These are phyloP conservation scores for Leccinum pachyderme DNA, from an alignment of 1,284 basidiomycete genomes.

Conservation along the genomic window DNA sequence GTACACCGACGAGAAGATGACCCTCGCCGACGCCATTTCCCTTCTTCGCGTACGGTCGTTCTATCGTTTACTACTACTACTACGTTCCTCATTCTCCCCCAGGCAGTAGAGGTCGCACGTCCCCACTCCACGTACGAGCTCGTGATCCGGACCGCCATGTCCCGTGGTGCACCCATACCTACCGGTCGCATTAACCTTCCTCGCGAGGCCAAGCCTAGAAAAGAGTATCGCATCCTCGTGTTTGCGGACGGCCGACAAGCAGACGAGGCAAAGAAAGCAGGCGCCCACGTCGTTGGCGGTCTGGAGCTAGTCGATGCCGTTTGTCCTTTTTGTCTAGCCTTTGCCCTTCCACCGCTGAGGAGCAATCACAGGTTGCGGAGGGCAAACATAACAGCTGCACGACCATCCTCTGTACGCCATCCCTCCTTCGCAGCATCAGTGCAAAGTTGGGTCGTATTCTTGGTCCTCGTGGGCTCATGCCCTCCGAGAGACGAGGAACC, in stretches of 20 bases:
- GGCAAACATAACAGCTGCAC: constrained; percentile 66
- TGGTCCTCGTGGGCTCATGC: constrained; percentile 95
- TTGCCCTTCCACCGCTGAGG: constrained; percentile 9
- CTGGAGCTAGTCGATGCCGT: constrained; percentile 81
- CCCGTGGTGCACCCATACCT: constrained; percentile 72
- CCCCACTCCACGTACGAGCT: constrained; percentile 79
- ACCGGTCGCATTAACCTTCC: constrained; percentile 75
- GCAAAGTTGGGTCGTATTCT: constrained; percentile 84
- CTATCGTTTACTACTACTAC: not conserved
- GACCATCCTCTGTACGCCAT: constrained; percentile 80
- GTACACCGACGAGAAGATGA: constrained; percentile 60
- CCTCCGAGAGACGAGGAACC: constrained; percentile 89
- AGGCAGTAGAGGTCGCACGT: constrained; percentile 80
- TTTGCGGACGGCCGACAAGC: constrained; percentile 81
- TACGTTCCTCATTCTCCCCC: constrained; percentile 6
- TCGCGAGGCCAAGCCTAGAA: constrained; percentile 68
- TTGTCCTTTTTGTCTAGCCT: constrained; percentile 30
- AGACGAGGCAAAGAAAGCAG: constrained; percentile 76
- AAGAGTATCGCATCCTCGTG: constrained; percentile 77
- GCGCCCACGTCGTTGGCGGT: constrained; percentile 85
- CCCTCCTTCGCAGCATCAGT: constrained; percentile 77
- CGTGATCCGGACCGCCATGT: constrained; percentile 74
- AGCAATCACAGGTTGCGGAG: constrained; percentile 54
- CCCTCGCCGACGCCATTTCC: constrained; percentile 59
- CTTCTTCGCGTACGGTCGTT: constrained; percentile 60